These are phyloP conservation scores for Lodderomyces orthopsilosis DNA, from an alignment of 1,139 yeast genomes.

Conservation along the genomic window DNA sequence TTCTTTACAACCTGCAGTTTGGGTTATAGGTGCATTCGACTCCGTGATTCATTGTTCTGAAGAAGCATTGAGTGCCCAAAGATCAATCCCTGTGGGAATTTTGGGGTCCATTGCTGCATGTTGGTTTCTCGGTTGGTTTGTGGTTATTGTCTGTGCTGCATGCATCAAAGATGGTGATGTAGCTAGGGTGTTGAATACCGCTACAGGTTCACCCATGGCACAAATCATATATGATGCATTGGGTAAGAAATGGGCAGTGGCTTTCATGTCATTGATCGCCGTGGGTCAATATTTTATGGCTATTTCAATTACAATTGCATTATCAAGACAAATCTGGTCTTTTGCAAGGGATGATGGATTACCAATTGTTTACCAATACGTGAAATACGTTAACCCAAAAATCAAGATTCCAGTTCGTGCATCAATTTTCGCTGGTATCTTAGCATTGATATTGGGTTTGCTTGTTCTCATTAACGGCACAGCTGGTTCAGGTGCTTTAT, in stretches of 20 bases:
- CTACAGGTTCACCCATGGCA: conserved; percentile 58
- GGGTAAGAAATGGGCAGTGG: conserved; percentile 70
- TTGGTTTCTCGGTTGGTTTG: conserved; percentile 59
- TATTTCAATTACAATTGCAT: conserved; percentile 30
- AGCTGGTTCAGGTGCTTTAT: conserved; percentile 56
- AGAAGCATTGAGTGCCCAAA: conserved; percentile 64
- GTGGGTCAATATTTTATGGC: conserved; percentile 69
- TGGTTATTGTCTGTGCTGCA: conserved; percentile 53
- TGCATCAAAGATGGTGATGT: conserved; percentile 54
- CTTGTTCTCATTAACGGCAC: conserved; percentile 55
- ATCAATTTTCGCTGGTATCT: conserved; percentile 49
- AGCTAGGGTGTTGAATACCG: conserved; percentile 36
- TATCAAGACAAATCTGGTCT: conserved; percentile 40
- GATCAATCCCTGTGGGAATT: conserved; percentile 67
- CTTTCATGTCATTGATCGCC: conserved; percentile 58
- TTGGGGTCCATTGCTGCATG: conserved; percentile 50
- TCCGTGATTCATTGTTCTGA: conserved; percentile 73
- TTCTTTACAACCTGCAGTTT: conserved; percentile 63
- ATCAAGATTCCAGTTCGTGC: conserved; percentile 61
- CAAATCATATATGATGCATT: conserved; percentile 63
- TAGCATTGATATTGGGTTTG: conserved; percentile 52
- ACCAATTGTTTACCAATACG: conserved; percentile 40
- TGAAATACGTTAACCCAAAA: conserved; percentile 52
- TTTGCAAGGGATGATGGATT: conserved; percentile 43
- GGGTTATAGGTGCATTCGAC: conserved; percentile 70